phyloP scores from a whole-genome alignment of 352 stramenopile genomes.

The Pythium volutum region DNA sequence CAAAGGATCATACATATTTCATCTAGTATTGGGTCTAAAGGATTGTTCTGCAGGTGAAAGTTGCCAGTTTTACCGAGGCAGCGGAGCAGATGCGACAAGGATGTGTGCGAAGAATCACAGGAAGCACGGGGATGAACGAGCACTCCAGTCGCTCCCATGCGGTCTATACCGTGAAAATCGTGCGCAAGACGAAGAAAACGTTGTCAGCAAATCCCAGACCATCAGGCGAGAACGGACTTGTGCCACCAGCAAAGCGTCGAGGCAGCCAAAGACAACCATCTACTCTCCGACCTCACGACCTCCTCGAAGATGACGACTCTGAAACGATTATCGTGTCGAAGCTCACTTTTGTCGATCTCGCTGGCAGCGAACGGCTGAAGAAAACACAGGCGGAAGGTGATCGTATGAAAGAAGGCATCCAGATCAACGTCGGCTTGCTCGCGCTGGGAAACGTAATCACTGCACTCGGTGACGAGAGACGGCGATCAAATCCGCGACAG shows the following conservation, averaged over 20 bases:
- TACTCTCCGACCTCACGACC: slow-evolving; percentile 4
- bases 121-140: slow-evolving; percentile 88
- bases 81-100: slow-evolving; percentile 79
- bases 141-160: slow-evolving; percentile 85
- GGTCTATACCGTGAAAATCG: slow-evolving; percentile 85
- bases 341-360: slow-evolving; percentile 86
- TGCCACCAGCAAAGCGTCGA: slow-evolving; percentile 9
- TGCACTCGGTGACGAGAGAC: slow-evolving; percentile 71
- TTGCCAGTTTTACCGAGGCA: slow-evolving; percentile 51
- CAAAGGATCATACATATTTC: neutral
- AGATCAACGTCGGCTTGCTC: slow-evolving; percentile 85
- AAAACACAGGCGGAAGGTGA: slow-evolving; percentile 79
- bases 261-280: slow-evolving; percentile 14
- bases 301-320: slow-evolving; percentile 23
- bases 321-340: slow-evolving; percentile 66
- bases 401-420: slow-evolving; percentile 88
- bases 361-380: slow-evolving; percentile 84
- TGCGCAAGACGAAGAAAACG: slow-evolving; percentile 33
- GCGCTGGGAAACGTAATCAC: slow-evolving; percentile 88
- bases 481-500: slow-evolving; percentile 36
- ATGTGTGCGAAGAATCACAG: slow-evolving; percentile 72
- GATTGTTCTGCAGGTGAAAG: slow-evolving; percentile 36
- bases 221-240: neutral
- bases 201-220: neutral
- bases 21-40: neutral